Base-by-base conservation (phyloP, 495 filamentous ascomycete genomes). In the Lasiosphaeria ovina region DNA sequence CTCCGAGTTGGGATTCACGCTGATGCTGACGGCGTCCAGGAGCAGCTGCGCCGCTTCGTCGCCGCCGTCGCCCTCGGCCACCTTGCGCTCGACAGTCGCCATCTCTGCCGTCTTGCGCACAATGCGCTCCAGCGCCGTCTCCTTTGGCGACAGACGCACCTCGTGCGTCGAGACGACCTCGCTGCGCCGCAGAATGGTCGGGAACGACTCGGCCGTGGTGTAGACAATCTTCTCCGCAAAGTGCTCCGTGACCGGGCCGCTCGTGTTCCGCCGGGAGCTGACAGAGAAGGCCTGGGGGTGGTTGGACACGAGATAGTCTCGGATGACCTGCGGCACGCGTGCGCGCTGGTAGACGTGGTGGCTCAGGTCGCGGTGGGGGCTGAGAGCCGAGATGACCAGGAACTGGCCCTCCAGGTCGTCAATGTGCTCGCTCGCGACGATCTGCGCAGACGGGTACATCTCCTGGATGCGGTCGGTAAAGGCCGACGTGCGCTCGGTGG, bases 381-480 rank as follows among this genome's bases (percentile, higher is more conserved):
- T 89, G 52, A 98, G 86, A 14, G 89, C 75, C 54, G 81, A 92
- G 62, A 98, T 88, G 52, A 93, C 89, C 24, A 98, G 74, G 75
- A 88, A 98, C 73, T 99, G 94, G 34, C 95, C 94, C 77, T 99
- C 95, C 16, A 79, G 69, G 68, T 94, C 90, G 48, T 93, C 87
- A 10, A 88, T 80, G 17, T 89, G 83, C 7, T 84, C 85, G 52
- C 83, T 82, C 4, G 84, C 83, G 51, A 94, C 76, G 59, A 98
- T 87, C 72, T 93, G 89, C 1, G 95, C 95, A 3, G 86, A 79
- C 6, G 94, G 94, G 67, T 97, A 91, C 67, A 93, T 88, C 74
- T 92, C 86, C 65, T 94, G 92, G 85, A 98, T 89, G 47, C 91
- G 88, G 72, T 99, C 93, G 31, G 91, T 90, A 70, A 99, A 98